Evolutionary conservation across 2,329 filamentous ascomycete species (phyloP).

Genomic region (Ceratocystis diversiconidia): DNA sequence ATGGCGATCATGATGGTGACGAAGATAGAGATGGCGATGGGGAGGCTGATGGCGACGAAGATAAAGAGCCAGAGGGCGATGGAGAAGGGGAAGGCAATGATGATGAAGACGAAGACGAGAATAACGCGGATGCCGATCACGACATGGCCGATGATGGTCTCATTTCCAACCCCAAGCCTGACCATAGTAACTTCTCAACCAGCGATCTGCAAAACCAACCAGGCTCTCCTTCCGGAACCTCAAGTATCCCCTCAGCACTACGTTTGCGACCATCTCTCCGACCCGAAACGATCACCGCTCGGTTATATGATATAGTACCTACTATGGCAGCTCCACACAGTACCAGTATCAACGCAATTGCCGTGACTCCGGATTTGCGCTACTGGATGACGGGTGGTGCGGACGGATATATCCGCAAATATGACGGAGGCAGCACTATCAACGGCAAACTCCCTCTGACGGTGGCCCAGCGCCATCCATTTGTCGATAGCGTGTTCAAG

Average conservation of each 20-base stretch:
- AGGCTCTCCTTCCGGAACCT: background rate
- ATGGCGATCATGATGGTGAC: constrained; percentile 22
- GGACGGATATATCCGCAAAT: constrained; percentile 93
- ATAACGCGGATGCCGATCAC: constrained; percentile 18
- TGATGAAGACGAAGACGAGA: constrained; percentile 20
- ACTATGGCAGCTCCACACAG: constrained; percentile 94
- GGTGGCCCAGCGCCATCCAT: constrained; percentile 88
- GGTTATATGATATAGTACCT: constrained; percentile 84
- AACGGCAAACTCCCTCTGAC: constrained; percentile 90
- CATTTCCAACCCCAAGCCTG: background rate
- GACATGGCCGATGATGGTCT: constrained; percentile 8
- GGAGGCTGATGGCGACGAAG: constrained; percentile 20
- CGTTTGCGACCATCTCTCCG: constrained; percentile 47
- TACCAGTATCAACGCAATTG: constrained; percentile 86
- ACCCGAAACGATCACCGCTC: constrained; percentile 63
- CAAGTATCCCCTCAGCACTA: constrained; percentile 18
- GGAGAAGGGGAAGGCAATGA: constrained; percentile 3
- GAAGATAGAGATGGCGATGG: constrained; percentile 21
- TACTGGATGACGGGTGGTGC: constrained; percentile 91
- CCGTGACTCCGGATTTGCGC: constrained; percentile 82
- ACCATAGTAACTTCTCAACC: background rate
- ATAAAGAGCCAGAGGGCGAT: constrained; percentile 29
- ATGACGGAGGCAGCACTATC: constrained; percentile 86
- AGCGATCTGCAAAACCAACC: background rate
- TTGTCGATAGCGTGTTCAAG: constrained; percentile 94